A percentile compares a stretch with the other conserved stretches of the same genome.
Conservation (phyloP, 2,329 filamentous ascomycete species). For the Exophiala alcalophila region DNA sequence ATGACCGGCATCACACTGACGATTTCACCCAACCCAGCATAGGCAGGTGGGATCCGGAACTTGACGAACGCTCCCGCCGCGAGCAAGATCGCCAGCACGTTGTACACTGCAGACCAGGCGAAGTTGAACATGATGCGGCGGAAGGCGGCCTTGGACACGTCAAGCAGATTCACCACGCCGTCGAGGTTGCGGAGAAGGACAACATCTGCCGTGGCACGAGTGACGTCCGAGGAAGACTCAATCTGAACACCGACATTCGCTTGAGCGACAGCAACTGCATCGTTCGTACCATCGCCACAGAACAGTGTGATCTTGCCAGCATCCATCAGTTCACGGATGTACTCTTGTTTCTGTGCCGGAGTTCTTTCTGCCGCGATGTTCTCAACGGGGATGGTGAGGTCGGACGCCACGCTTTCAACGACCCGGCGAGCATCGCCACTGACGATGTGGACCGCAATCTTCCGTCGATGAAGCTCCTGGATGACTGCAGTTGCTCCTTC, state of each 20-base stretch:
- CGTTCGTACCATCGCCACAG: slow-evolving; percentile 75
- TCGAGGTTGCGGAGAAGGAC: slow-evolving; percentile 62
- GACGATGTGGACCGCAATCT: slow-evolving; percentile 54
- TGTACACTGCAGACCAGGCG: slow-evolving; percentile 67
- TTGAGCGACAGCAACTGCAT: slow-evolving; percentile 68
- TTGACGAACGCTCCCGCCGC: slow-evolving; percentile 64
- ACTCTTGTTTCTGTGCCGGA: slow-evolving; percentile 55
- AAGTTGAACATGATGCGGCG: slow-evolving; percentile 64
- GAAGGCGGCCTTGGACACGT: slow-evolving; percentile 47
- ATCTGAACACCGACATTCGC: slow-evolving; percentile 71
- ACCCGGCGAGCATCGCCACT: slow-evolving; percentile 55
- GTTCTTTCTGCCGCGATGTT: slow-evolving; percentile 49
- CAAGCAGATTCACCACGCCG: slow-evolving; percentile 58
- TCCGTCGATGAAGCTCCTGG: slow-evolving; percentile 47
- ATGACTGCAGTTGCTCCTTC: slow-evolving; percentile 53
- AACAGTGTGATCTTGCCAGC: slow-evolving; percentile 56
- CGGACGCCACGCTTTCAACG: slow-evolving; percentile 47
- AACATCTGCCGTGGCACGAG: slow-evolving; percentile 64
- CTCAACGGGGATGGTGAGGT: slow-evolving; percentile 39
- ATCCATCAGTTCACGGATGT: slow-evolving; percentile 44
- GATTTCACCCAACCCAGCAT: slow-evolving; percentile 68
- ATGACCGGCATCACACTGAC: slow-evolving; percentile 72
- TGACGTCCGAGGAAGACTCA: slow-evolving; percentile 61
- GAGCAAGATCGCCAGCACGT: slow-evolving; percentile 64
- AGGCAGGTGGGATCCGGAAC: slow-evolving; percentile 58